A percentile compares a stretch with the other conserved stretches of the same genome.
phyloP scores from a whole-genome alignment of 2,329 filamentous ascomycete species.

The Monosporascus sp. region DNA sequence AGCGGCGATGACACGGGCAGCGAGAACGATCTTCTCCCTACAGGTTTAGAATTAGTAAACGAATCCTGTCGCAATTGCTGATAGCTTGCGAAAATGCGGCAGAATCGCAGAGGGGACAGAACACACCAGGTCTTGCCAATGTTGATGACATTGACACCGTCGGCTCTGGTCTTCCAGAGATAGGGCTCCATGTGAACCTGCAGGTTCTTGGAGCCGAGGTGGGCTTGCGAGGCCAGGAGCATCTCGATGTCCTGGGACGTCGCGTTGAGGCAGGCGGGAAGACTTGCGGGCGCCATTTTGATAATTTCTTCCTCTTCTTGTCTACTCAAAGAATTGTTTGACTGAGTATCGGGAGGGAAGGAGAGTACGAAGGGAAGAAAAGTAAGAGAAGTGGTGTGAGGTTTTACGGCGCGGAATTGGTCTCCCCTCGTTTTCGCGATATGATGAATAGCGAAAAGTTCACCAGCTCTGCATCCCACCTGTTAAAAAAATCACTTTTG shows the following conservation, averaged over 20 bases:
- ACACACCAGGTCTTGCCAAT: constrained; percentile 99
- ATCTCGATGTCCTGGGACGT: constrained; percentile 99
- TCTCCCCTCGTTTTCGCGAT: constrained; percentile 4
- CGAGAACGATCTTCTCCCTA: constrained; percentile 99
- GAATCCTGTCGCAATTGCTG: background rate
- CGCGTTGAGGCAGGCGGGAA: constrained; percentile 93
- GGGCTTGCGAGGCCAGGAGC: constrained; percentile 93
- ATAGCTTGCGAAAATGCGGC: background rate
- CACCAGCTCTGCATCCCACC: background rate
- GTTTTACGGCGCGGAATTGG: constrained; percentile 22
- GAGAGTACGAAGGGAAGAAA: constrained; percentile 18
- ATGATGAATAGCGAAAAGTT: background rate
- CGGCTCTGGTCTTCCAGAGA: constrained; percentile 98
- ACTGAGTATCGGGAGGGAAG: constrained; percentile 24
- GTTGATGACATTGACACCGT: constrained; percentile 98
- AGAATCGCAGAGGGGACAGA: constrained; percentile 1
- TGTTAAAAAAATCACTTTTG: background rate
- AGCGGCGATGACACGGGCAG: constrained; percentile 96
- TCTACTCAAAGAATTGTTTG: constrained; percentile 3
- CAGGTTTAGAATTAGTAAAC: constrained; percentile 7
- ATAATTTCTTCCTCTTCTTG: constrained; percentile 36
- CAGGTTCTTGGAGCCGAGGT: constrained; percentile 98
- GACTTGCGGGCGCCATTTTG: constrained; percentile 94
- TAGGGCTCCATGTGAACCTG: constrained; percentile 99
- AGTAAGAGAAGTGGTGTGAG: constrained; percentile 18